Evolutionary conservation across 306 rosid genomes (phyloP).

Genomic region (Trichosanthes truncata): DNA sequence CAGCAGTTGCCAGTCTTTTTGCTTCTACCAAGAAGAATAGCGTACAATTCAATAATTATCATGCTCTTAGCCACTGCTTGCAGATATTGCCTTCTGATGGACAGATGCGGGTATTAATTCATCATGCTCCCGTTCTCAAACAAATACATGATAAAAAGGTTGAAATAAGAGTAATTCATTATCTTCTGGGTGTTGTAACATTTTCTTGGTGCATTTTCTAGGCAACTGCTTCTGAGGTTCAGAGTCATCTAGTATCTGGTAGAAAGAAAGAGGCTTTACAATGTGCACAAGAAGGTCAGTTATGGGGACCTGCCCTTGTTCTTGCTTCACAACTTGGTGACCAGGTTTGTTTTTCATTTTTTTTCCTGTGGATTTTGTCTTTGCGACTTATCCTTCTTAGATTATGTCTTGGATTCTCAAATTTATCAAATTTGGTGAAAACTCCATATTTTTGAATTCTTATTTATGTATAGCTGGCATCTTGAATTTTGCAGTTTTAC

Average conservation of each 20-base stretch:
- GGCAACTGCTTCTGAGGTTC: constrained; percentile 90
- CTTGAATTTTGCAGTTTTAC: constrained; percentile 57
- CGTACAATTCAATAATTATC: constrained; percentile 38
- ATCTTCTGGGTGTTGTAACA: constrained; percentile 8
- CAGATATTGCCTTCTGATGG: constrained; percentile 72
- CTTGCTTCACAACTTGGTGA: constrained; percentile 94
- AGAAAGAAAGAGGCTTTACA: constrained; percentile 84
- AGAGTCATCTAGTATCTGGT: constrained; percentile 77
- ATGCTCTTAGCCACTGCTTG: constrained; percentile 47
- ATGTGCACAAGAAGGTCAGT: constrained; percentile 83
- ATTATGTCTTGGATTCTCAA: neutral
- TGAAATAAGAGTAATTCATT: neutral
- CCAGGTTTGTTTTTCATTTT: constrained; percentile 37
- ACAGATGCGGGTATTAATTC: constrained; percentile 44
- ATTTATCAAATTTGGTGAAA: neutral
- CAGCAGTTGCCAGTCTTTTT: constrained; percentile 78
- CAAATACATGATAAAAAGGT: neutral
- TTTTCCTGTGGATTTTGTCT: neutral
- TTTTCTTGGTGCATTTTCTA: constrained; percentile 26
- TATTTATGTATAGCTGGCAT: constrained; percentile 8
- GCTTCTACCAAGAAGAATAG: constrained; percentile 46
- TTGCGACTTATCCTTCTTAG: neutral
- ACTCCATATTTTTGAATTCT: neutral
- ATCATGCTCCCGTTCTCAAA: neutral
- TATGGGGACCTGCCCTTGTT: constrained; percentile 99